Evolutionary conservation across 202 grass and related monocot species (phyloP).

Genomic region (Bolboschoenoplectus hybrid): DNA sequence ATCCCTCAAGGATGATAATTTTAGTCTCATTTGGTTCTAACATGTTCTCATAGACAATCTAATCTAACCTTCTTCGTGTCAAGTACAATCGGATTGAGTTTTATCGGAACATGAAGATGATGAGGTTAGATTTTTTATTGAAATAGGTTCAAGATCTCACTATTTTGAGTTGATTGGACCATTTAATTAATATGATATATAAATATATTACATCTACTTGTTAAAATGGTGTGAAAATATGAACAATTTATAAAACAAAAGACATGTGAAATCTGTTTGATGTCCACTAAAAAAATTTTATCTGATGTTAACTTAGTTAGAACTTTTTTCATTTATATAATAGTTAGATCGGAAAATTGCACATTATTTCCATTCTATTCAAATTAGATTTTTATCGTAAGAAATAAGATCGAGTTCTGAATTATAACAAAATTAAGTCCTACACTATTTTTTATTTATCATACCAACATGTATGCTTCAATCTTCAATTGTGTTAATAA

Average conservation of each 20-base stretch:
- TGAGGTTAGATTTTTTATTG: not conserved
- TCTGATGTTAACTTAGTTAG: not conserved
- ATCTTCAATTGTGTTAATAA: not conserved
- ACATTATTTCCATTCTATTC: too few relatives aligned
- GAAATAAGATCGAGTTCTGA: too few relatives aligned
- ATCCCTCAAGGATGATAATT: not conserved
- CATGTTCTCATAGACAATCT: too few relatives aligned
- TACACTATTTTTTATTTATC: not conserved
- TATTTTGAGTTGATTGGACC: too few relatives aligned
- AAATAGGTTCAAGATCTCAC: not conserved
- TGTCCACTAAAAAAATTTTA: not conserved
- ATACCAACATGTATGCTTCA: not conserved
- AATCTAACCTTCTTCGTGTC: not conserved
- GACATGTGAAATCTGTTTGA: not conserved
- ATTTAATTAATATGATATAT: too few relatives aligned
- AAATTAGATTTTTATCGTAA: too few relatives aligned
- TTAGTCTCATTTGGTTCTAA: not conserved
- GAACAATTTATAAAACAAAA: not conserved
- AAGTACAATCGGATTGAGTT: not conserved
- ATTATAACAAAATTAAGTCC: too few relatives aligned
- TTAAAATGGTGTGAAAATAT: not conserved
- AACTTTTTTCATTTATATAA: too few relatives aligned
- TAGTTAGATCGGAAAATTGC: too few relatives aligned
- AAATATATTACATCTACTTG: too few relatives aligned
- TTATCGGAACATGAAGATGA: not conserved